Evolutionary conservation across 306 rosid genomes (phyloP).

Genomic region (Sesbania bispinosa): DNA sequence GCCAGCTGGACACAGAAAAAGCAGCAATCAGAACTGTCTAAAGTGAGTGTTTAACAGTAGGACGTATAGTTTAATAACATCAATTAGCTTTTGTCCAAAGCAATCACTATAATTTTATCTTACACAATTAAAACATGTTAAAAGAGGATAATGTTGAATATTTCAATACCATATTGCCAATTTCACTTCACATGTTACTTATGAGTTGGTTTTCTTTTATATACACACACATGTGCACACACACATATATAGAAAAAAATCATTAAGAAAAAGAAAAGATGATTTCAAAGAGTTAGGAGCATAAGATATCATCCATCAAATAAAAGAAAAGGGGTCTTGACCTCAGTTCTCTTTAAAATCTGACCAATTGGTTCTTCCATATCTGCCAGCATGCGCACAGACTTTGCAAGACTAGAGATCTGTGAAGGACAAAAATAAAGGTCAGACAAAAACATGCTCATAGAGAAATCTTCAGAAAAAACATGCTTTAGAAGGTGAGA

Average conservation of each 20-base stretch:
- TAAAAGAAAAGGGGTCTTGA: slow-evolving; percentile 19
- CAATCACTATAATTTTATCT: neutral
- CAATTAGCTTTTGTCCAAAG: neutral
- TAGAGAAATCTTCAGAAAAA: neutral
- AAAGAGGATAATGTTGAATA: neutral
- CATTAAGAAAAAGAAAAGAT: neutral
- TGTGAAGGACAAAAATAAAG: slow-evolving; percentile 26
- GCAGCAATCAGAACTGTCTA: slow-evolving; percentile 24
- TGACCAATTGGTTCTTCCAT: slow-evolving; percentile 87
- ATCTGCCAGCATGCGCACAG: slow-evolving; percentile 73
- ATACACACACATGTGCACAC: too few relatives aligned
- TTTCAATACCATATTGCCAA: neutral
- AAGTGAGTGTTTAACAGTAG: slow-evolving; percentile 1
- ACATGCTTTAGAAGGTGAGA: neutral
- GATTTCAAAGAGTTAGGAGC: neutral
- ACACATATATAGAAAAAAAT: neutral
- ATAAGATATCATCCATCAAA: slow-evolving; percentile 12
- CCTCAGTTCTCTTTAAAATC: slow-evolving; percentile 74
- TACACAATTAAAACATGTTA: neutral
- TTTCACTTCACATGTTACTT: neutral
- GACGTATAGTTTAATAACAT: neutral
- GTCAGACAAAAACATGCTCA: slow-evolving; percentile 4
- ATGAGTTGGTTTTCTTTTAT: neutral
- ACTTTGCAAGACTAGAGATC: slow-evolving; percentile 65
- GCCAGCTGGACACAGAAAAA: slow-evolving; percentile 60